A percentile compares a stretch with the other conserved stretches of the same genome.
These are phyloP conservation scores for Solanum virginianum DNA, from an alignment of 257 asterid species.

Conservation along the genomic window DNA sequence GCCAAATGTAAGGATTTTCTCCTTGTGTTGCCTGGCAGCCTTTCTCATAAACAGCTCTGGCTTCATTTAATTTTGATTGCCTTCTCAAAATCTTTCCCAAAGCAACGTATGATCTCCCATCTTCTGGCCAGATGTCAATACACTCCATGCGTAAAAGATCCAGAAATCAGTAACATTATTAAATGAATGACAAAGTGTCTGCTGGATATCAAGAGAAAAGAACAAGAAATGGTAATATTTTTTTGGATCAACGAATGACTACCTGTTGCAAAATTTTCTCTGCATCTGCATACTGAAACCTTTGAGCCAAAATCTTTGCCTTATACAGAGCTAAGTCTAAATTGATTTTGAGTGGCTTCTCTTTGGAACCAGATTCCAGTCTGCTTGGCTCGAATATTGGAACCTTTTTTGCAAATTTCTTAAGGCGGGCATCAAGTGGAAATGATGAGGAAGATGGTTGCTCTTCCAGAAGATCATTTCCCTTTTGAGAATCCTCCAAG, in stretches of 20 bases:
- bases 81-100: slow-evolving; percentile 64
- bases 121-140: slow-evolving; percentile 88
- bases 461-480: slow-evolving; percentile 1
- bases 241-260: background rate
- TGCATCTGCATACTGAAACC: slow-evolving; percentile 56
- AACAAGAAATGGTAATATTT: background rate
- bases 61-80: slow-evolving; percentile 64
- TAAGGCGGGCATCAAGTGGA: slow-evolving; percentile 49
- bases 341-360: slow-evolving; percentile 67
- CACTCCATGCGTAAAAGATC: slow-evolving; percentile 35
- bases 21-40: slow-evolving; percentile 98
- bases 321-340: slow-evolving; percentile 78
- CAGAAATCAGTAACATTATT: slow-evolving; percentile 4
- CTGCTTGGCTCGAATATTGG: slow-evolving; percentile 82
- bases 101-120: slow-evolving; percentile 92
- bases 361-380: slow-evolving; percentile 31
- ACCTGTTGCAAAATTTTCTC: slow-evolving; percentile 70
- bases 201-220: background rate
- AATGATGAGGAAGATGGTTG: slow-evolving; percentile 8
- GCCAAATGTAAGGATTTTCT: slow-evolving; percentile 96
- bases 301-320: slow-evolving; percentile 59
- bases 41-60: slow-evolving; percentile 78
- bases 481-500: background rate
- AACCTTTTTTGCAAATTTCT: slow-evolving; percentile 64
- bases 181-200: background rate